These are phyloP conservation scores for Pichia nakasei DNA, from an alignment of 805 yeast species.

Conservation along the genomic window DNA sequence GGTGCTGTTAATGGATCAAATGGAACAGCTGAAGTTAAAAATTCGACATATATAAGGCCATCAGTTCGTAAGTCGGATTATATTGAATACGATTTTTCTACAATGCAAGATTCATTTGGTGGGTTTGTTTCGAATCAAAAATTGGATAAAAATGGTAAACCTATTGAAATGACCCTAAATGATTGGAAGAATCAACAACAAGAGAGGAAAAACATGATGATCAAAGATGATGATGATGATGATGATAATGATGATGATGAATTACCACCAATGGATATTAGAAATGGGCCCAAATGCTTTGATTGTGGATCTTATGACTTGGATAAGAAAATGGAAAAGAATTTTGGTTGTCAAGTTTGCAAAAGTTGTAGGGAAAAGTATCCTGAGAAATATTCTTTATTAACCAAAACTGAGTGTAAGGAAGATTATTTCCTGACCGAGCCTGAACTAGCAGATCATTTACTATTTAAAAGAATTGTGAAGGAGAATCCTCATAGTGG, in stretches of 20 bases:
- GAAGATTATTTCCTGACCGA: slow-evolving; percentile 92
- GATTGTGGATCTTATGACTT: slow-evolving; percentile 80
- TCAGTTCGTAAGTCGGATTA: slow-evolving; percentile 54
- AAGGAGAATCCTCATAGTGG: slow-evolving; percentile 92
- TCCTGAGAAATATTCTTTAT: slow-evolving; percentile 83
- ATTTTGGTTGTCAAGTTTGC: slow-evolving; percentile 75
- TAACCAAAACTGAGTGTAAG: slow-evolving; percentile 92
- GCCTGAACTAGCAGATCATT: slow-evolving; percentile 73
- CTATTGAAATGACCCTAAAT: slow-evolving; percentile 34
- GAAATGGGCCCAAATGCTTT: slow-evolving; percentile 68
- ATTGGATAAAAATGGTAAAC: slow-evolving; percentile 18
- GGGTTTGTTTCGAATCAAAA: slow-evolving; percentile 57
- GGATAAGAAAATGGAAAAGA: slow-evolving; percentile 59
- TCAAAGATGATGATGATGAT: slow-evolving; percentile 11
- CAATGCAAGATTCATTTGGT: slow-evolving; percentile 83
- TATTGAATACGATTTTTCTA: slow-evolving; percentile 79
- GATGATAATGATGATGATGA: slow-evolving; percentile 29
- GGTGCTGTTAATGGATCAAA: neutral
- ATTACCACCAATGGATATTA: slow-evolving; percentile 66
- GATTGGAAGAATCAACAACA: slow-evolving; percentile 49
- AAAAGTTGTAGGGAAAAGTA: slow-evolving; percentile 57
- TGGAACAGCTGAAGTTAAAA: neutral
- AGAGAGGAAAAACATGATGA: slow-evolving; percentile 25
- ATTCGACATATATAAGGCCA: slow-evolving; percentile 28
- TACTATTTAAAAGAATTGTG: slow-evolving; percentile 65